Conservation (phyloP, 1,284 basidiomycete species). For the Moniliophthora roreri region DNA sequence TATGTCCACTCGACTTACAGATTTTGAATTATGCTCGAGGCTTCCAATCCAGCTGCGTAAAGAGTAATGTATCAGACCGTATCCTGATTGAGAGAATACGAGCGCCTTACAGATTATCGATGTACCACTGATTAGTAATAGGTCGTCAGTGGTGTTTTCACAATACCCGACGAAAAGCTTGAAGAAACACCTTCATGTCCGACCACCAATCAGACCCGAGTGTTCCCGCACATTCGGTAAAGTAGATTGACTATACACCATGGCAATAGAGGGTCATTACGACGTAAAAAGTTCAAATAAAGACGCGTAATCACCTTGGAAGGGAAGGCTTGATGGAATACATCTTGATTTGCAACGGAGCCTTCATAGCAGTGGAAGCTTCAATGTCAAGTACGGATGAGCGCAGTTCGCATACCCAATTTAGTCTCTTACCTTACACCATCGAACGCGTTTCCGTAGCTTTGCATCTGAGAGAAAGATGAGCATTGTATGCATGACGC, state of each 20-base stretch:
- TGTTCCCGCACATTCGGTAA: slow-evolving; percentile 26
- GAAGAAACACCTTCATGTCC: slow-evolving; percentile 46
- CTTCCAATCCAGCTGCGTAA: slow-evolving; percentile 14
- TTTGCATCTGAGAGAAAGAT: slow-evolving; percentile 19
- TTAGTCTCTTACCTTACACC: slow-evolving; percentile 23
- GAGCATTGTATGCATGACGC: background rate
- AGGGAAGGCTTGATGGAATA: slow-evolving; percentile 28
- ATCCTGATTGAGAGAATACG: too few species aligned
- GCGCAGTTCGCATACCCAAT: too few species aligned
- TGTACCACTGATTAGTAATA: slow-evolving; percentile 57
- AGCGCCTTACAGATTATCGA: slow-evolving; percentile 46
- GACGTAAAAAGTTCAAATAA: slow-evolving; percentile 5
- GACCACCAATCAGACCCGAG: slow-evolving; percentile 52
- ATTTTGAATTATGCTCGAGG: slow-evolving; percentile 11
- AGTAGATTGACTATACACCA: slow-evolving; percentile 19
- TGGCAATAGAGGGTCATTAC: background rate
- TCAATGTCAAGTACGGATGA: background rate
- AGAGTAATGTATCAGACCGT: too few species aligned
- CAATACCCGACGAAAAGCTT: background rate
- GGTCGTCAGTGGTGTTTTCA: background rate
- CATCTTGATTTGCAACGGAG: slow-evolving; percentile 21
- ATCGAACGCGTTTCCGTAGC: slow-evolving; percentile 29
- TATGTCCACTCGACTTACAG: too few species aligned
- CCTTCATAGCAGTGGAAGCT: slow-evolving; percentile 37
- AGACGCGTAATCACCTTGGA: slow-evolving; percentile 24